Evolutionary conservation across 768 basidiomycete genomes (phyloP).

Genomic region (Lactifluus volemus): DNA sequence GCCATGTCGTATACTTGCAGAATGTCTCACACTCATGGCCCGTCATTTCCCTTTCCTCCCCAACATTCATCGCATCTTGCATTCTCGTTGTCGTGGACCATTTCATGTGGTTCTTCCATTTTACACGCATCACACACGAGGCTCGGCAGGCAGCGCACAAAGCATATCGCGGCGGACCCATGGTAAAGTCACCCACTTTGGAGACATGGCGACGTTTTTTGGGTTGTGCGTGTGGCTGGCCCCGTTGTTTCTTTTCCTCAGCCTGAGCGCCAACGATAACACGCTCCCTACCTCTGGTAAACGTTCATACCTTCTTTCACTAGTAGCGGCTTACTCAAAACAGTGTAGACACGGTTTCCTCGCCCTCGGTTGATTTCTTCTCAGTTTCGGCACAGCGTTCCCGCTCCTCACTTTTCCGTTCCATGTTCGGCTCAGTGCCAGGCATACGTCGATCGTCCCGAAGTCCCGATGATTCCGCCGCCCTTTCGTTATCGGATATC

Average conservation of each 20-base stretch:
- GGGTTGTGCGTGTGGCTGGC: slow-evolving; percentile 81
- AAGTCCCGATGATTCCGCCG: slow-evolving; percentile 59
- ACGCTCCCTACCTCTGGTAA: slow-evolving; percentile 56
- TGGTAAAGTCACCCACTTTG: slow-evolving; percentile 28
- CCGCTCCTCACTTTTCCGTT: slow-evolving; percentile 61
- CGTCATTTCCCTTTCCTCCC: slow-evolving; percentile 81
- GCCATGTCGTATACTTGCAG: slow-evolving; percentile 84
- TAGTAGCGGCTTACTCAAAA: slow-evolving; percentile 6
- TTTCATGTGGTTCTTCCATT: slow-evolving; percentile 96
- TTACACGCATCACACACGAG: slow-evolving; percentile 62
- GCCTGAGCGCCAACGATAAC: slow-evolving; percentile 94
- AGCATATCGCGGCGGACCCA: slow-evolving; percentile 32
- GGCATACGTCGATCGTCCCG: slow-evolving; percentile 38
- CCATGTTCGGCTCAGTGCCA: slow-evolving; percentile 41
- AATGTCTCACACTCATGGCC: slow-evolving; percentile 93
- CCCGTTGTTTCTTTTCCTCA: slow-evolving; percentile 91
- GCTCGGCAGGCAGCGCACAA: slow-evolving; percentile 41
- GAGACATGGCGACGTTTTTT: slow-evolving; percentile 78
- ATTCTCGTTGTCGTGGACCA: slow-evolving; percentile 80
- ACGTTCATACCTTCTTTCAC: slow-evolving; percentile 22
- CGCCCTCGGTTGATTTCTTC: slow-evolving; percentile 21
- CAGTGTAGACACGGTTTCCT: not conserved
- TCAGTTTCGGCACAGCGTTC: slow-evolving; percentile 22
- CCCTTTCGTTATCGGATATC: slow-evolving; percentile 46
- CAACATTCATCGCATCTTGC: slow-evolving; percentile 80